Evolutionary conservation across 208 protist genomes (phyloP).

Genomic region (Naegleria gruberi): DNA sequence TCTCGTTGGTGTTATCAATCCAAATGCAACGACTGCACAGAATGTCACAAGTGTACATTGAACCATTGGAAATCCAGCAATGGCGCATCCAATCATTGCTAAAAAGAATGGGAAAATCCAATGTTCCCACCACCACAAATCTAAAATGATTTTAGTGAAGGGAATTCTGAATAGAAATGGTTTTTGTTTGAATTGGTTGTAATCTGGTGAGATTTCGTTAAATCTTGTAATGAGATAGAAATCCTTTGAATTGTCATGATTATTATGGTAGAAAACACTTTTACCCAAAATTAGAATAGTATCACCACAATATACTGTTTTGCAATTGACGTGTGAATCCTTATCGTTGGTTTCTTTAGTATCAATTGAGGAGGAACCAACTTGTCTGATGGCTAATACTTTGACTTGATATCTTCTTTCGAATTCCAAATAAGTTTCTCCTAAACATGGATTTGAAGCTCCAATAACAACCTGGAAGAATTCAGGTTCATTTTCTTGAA

Average conservation of each 20-base stretch:
- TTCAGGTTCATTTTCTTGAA: not conserved
- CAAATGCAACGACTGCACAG: not conserved
- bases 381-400: not conserved
- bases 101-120: not conserved
- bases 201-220: not conserved
- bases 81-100: not conserved
- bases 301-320: not conserved
- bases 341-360: not conserved
- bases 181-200: not conserved
- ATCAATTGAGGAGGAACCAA: not conserved
- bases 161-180: not conserved
- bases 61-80: not conserved
- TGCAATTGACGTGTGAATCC: not conserved
- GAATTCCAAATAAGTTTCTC: not conserved
- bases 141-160: not conserved
- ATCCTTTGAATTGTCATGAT: not conserved
- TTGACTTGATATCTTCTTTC: not conserved
- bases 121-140: conserved; percentile 8
- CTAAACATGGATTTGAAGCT: not conserved
- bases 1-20: not conserved
- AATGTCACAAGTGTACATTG: not conserved
- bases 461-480: not conserved
- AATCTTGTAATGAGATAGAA: not conserved
- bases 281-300: not conserved
- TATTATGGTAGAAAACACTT: not conserved